Conservation (phyloP, 1,139 yeast genomes). For the Suhomyces yuchorum region DNA sequence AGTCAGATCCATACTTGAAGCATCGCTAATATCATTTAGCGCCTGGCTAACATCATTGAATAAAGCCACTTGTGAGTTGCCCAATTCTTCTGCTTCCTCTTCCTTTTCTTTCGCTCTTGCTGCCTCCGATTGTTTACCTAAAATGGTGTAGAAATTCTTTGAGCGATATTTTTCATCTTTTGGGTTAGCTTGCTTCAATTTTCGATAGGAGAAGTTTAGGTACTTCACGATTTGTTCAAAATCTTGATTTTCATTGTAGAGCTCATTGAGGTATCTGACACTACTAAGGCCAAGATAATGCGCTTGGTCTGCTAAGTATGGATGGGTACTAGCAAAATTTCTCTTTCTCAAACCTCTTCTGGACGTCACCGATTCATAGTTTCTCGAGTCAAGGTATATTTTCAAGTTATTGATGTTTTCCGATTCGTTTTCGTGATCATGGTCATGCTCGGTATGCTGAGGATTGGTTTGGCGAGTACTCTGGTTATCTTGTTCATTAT, state of each 20-base stretch:
- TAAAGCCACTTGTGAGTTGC: conserved; percentile 6
- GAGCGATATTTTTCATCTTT: conserved; percentile 43
- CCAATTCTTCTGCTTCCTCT: conserved; percentile 5
- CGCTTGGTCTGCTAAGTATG: conserved; percentile 51
- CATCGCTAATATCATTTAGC: conserved; percentile 4
- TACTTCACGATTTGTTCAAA: conserved; percentile 37
- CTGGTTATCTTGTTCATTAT: no score
- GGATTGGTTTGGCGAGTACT: background rate
- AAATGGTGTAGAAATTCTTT: conserved; percentile 41
- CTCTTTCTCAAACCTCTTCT: conserved; percentile 45
- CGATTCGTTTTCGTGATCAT: conserved; percentile 6
- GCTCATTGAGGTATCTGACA: conserved; percentile 38
- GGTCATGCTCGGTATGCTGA: background rate
- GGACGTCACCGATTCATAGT: conserved; percentile 16
- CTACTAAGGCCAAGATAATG: conserved; percentile 46
- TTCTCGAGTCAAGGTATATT: conserved; percentile 20
- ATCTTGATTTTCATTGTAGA: conserved; percentile 38
- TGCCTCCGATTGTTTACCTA: conserved; percentile 31
- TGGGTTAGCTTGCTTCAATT: conserved; percentile 36
- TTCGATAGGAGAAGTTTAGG: conserved; percentile 39
- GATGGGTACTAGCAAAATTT: conserved; percentile 50
- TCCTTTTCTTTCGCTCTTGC: conserved; percentile 16
- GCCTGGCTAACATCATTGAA: conserved; percentile 6
- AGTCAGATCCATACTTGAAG: conserved; percentile 9
- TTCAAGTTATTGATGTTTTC: conserved; percentile 19